A percentile compares a stretch with the other conserved stretches of the same genome.
Evolutionary conservation across 805 yeast species (phyloP).

Genomic region (Ogataea chonburiensis): DNA sequence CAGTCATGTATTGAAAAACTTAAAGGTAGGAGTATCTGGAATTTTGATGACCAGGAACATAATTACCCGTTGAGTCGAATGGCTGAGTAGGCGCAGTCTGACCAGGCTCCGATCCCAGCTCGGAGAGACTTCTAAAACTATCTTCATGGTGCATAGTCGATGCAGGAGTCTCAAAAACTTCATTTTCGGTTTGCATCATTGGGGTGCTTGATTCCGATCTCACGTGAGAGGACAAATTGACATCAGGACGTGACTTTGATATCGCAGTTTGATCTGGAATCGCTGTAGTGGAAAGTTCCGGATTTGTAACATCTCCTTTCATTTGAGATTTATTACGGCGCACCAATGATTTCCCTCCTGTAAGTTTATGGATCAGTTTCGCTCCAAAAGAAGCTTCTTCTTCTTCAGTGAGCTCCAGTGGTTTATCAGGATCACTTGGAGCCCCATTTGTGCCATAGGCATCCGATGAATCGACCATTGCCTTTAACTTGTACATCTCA

Average conservation of each 20-base stretch:
- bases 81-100: conserved; percentile 14
- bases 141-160: conserved; percentile 12
- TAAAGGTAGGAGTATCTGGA: conserved; percentile 12
- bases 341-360: conserved; percentile 41
- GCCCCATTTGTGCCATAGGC: conserved; percentile 19
- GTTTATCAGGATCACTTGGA: conserved; percentile 24
- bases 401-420: conserved; percentile 34
- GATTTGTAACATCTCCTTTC: conserved; percentile 3
- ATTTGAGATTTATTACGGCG: conserved; percentile 23
- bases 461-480: conserved; percentile 31
- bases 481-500: conserved; percentile 54
- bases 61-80: conserved; percentile 12
- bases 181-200: conserved; percentile 12
- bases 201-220: conserved; percentile 24
- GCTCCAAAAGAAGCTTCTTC: conserved; percentile 39
- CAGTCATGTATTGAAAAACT: no score
- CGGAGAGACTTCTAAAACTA: conserved; percentile 12
- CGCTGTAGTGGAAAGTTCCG: conserved; percentile 2
- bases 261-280: not conserved
- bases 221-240: conserved; percentile 10
- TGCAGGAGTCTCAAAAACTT: conserved; percentile 8
- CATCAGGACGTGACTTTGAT: conserved; percentile 5
- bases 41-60: conserved; percentile 1
- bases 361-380: conserved; percentile 42
- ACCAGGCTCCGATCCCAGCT: conserved; percentile 16